Evolutionary conservation across 23 red algal genomes (phyloP), one percentile per base, ranked within the genome.

Genomic region (Gracilariopsis chorda): DNA sequence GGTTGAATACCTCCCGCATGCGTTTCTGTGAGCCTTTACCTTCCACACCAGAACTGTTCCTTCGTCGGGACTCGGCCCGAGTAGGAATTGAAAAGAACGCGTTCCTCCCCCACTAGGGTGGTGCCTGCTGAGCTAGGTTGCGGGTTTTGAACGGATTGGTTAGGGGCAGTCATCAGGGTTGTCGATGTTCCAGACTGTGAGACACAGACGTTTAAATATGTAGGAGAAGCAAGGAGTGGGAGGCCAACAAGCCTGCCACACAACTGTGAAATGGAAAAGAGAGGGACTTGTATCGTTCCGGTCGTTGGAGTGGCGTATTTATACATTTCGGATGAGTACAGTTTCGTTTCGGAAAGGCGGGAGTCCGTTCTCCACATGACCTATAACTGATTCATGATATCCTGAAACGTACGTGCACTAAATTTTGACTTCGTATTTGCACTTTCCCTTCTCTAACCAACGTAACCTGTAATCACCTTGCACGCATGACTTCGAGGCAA

Each of bases 1-100:
- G 62, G 44, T 77, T 77, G 72, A 77, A 77, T 17, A 77, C 44
- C 7, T 77, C 72, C 21, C 72, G 72, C 48, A 51, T 77, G 13
- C 24, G 36, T 4, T 28, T 37, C 72, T 52, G 72, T 33, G 72
- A 77, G 0, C 44, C 72, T 68, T 68, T 39, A 19, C 62, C 62
- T 41, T 16, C 20, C 12, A 41, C 33, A 10, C 62, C 62, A 40
- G 5, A 39, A 17, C 41, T 68, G 41, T 37, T 16, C 20, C 3
- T 25, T 41, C 62, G 28, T 10, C 62, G 62, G 1, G 62, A 68
- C 21, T 68, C 62, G 1, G 41, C 8, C 21, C 62, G 62, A 68
- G 32, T 68, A 20, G 62, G 62, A 68, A 68, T 68, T 12, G 33
- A 9, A 41, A 39, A 68, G 33, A 40, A 68, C 62, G 5, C 62